These are phyloP conservation scores for Phytopythium chamaehyphon DNA, from an alignment of 352 stramenopile species.

Conservation along the genomic window DNA sequence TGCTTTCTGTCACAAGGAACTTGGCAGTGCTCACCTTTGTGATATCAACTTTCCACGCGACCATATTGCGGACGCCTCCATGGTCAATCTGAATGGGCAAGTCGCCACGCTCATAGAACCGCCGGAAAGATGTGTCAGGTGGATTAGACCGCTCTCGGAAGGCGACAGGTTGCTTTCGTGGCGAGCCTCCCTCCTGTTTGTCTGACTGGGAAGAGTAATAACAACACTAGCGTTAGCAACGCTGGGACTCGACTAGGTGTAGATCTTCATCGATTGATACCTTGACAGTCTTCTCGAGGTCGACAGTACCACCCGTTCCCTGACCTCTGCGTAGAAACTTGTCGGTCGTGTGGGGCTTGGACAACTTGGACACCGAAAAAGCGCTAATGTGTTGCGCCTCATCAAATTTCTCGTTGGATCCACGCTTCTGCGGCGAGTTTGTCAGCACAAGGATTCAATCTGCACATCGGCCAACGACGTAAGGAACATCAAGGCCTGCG, in stretches of 20 bases:
- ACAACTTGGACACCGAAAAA: conserved; percentile 91
- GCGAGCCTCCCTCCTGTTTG: conserved; percentile 37
- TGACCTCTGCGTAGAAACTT: conserved; percentile 90
- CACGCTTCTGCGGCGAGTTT: conserved; percentile 38
- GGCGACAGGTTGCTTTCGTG: conserved; percentile 61
- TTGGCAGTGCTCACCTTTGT: conserved; percentile 62
- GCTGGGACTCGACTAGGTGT: background rate
- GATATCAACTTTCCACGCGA: conserved; percentile 97
- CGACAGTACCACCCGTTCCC: conserved; percentile 79
- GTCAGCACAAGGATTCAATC: background rate
- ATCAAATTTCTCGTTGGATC: conserved; percentile 66
- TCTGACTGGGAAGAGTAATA: conserved; percentile 13
- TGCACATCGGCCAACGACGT: background rate
- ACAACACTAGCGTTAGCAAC: background rate
- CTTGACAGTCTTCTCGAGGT: conserved; percentile 57
- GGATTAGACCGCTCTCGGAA: conserved; percentile 93
- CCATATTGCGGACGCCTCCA: conserved; percentile 93
- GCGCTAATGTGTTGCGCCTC: conserved; percentile 64
- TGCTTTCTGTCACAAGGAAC: background rate
- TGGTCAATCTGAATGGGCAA: conserved; percentile 97
- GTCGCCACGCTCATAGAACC: conserved; percentile 93
- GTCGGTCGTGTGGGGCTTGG: conserved; percentile 77
- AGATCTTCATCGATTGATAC: background rate
- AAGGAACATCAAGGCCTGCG: background rate
- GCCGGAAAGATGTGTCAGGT: conserved; percentile 84